phyloP scores from a whole-genome alignment of 2,329 filamentous ascomycete species.

The Neonectria ditissima region DNA sequence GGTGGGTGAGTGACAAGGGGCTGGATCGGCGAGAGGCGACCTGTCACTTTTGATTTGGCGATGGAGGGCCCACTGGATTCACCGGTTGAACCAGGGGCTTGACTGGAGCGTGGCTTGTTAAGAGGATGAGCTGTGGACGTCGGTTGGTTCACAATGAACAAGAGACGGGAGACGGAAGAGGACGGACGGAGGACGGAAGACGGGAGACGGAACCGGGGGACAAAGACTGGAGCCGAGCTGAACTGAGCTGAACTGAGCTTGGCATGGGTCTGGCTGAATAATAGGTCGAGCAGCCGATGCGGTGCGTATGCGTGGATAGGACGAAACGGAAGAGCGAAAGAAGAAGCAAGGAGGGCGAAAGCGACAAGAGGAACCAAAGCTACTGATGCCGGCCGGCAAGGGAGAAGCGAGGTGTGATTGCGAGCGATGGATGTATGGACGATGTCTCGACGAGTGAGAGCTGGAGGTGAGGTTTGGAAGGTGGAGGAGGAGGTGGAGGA shows the following conservation, averaged over 20 bases:
- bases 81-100: constrained; percentile 24
- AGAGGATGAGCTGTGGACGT: constrained; percentile 18
- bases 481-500: constrained; percentile 13
- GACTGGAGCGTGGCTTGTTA: constrained; percentile 22
- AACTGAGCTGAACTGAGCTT: constrained; percentile 7
- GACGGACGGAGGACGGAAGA: background rate
- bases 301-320: constrained; percentile 17
- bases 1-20: constrained; percentile 32
- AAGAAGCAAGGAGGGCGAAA: constrained; percentile 14
- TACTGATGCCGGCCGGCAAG: constrained; percentile 22
- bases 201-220: constrained; percentile 7
- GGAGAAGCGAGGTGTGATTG: constrained; percentile 17
- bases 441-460: constrained; percentile 15
- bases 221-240: constrained; percentile 7
- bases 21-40: constrained; percentile 37
- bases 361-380: constrained; percentile 12
- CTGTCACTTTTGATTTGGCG: constrained; percentile 36
- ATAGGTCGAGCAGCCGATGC: constrained; percentile 24
- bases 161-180: constrained; percentile 2
- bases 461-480: constrained; percentile 3
- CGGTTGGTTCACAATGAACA: constrained; percentile 21
- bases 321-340: constrained; percentile 11
- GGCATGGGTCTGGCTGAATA: constrained; percentile 19
- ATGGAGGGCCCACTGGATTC: constrained; percentile 33
- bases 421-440: constrained; percentile 13